Base-by-base conservation (phyloP, 1,284 basidiomycete genomes). In the Cryptococcus sp. region DNA sequence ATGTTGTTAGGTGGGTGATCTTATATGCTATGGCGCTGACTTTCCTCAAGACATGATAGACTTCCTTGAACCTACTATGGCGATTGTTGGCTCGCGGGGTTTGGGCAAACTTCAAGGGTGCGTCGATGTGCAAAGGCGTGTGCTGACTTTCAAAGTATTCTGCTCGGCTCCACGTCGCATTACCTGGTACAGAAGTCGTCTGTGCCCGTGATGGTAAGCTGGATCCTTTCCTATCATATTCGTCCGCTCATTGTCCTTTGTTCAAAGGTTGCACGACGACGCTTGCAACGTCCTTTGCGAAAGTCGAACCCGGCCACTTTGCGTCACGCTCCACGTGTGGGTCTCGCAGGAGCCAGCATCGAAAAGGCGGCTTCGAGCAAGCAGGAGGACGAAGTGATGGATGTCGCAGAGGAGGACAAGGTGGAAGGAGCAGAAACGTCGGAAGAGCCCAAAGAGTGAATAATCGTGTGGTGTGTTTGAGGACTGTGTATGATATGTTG, bases 101-200 rank as follows among this genome's bases (percentile, higher is more conserved):
- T 71, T 96, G 31, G 86, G 90, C 23, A 89, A 92, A 69, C 78
- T 98, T 56, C 95, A 95, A 74, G 93, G 91, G 90, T 91, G 58
- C 62, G 85, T 69, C 19, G 19, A 10, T 10, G 20, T 23, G 3
- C 31, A 27, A 23, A 17, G 39, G 11, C 7, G 46, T 54, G 60
- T 48, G 53, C 15, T 22, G 5, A 10, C 49, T 3, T 40, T 22
- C 70, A 93, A 8, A 35, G 93, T 23, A 95, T 97, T 70, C 83
- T 98, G 6, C 87, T 98, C 40, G 94, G 94, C n/a, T 95, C 92
- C 3, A 97, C 93, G 0, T 95, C 91, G 3, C 92, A 98, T 78
- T 99, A 99, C 75, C 86, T 98, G 50, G 92, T 98, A 46, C 93
- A 93, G 80, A 93, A 92, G 80, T 90, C 87, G 55, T 89, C 87